Conservation (phyloP, 2,329 filamentous ascomycete species). For the Fusarium keratoplasticum region DNA sequence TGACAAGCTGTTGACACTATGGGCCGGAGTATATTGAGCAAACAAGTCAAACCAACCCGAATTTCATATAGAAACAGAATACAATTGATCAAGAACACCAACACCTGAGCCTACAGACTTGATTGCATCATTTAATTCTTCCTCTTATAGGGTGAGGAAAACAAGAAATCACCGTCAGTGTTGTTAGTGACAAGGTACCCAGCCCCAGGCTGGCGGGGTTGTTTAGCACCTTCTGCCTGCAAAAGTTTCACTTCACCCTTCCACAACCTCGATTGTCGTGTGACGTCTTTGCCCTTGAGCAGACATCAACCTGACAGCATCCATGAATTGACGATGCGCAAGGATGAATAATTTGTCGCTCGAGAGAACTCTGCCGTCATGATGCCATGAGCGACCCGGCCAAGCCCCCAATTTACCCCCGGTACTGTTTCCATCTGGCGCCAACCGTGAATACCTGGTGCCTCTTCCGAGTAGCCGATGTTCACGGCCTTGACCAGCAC, state of each 20-base stretch:
- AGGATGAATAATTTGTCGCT: constrained; percentile 11
- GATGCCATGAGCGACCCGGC: constrained; percentile 64
- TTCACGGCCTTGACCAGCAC: constrained; percentile 60
- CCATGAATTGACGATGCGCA: constrained; percentile 6
- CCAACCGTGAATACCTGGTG: constrained; percentile 72
- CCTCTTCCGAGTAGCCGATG: constrained; percentile 63
- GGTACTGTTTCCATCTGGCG: constrained; percentile 72
- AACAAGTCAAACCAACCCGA: neutral
- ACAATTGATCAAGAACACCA: neutral
- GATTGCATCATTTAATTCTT: neutral
- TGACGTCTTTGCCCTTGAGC: neutral
- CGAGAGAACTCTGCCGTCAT: constrained; percentile 31
- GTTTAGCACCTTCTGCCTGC: constrained; percentile 7
- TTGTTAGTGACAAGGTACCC: neutral
- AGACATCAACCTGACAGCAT: neutral
- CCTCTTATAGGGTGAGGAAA: neutral
- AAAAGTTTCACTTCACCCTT: constrained; percentile 11
- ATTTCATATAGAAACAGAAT: neutral
- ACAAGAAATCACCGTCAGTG: neutral
- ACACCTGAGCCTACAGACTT: neutral
- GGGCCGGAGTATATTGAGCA: neutral
- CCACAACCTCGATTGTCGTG: constrained; percentile 4
- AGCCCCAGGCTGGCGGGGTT: neutral
- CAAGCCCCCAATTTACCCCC: constrained; percentile 62
- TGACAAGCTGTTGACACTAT: neutral